Evolutionary conservation across 305 asterid genomes (phyloP).

Genomic region (Fraxinus velutina): DNA sequence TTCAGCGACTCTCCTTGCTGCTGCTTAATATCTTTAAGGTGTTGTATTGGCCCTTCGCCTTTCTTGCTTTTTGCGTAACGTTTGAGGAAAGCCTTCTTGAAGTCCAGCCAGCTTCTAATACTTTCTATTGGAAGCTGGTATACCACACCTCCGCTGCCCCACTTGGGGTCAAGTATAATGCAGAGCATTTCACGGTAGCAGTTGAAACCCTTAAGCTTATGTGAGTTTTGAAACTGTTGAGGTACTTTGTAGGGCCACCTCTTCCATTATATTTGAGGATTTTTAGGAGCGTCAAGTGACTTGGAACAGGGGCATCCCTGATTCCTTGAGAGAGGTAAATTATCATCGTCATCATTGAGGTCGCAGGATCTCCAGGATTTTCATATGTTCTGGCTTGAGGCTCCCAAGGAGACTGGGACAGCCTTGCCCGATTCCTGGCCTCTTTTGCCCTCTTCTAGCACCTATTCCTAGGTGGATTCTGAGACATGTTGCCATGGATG

Average conservation of each 20-base stretch:
- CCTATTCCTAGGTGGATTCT: neutral
- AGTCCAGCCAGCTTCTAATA: neutral
- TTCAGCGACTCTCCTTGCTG: too few relatives aligned
- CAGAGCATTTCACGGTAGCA: neutral
- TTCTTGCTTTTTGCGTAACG: neutral
- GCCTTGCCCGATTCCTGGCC: neutral
- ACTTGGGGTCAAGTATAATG: neutral
- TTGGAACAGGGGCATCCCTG: neutral
- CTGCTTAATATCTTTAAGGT: neutral
- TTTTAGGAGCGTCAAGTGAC: neutral
- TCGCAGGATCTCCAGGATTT: neutral
- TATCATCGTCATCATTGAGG: neutral
- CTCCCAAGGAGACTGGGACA: neutral
- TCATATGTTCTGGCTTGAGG: neutral
- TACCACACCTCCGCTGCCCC: neutral
- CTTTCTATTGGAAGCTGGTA: neutral
- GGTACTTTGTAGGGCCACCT: neutral
- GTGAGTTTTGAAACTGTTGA: neutral
- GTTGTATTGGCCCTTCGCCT: neutral
- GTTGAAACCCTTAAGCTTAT: neutral
- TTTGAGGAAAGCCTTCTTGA: neutral
- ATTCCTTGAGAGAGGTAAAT: neutral
- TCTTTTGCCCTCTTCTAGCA: neutral
- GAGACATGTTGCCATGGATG: neutral
- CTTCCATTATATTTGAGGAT: neutral